Evolutionary conservation across 2,329 filamentous ascomycete genomes (phyloP), one percentile per base, ranked within the genome.

Genomic region (Nemania sp.): DNA sequence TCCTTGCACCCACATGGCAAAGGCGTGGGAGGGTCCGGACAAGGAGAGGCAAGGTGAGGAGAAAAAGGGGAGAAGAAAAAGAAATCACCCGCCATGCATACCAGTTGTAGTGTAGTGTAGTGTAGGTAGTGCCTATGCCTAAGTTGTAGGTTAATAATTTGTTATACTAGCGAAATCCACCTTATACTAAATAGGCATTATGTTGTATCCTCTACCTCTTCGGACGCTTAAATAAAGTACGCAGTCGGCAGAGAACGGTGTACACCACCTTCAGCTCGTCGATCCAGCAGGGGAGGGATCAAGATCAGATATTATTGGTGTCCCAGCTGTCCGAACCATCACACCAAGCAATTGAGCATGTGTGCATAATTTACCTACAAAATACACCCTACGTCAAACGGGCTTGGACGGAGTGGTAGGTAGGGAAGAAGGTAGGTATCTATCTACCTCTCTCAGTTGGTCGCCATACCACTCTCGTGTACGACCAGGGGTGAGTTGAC

Each of bases 1-100:
- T 63, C 61, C 60, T 46, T 63, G 54, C 34, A 32, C 49, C 59
- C 61, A 63, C 61, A 63, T 63, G 61, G 61, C 61, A 54, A 45
- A 57, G 57, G 35, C 54, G 50, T 60, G 53, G 60, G 55, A 55
- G 43, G 39, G 40, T 46, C 56, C 46, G 50, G 47, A 59, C 42
- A 59, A 43, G n/a, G 32, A 39, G 37, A 56, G 46, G 10, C 50
- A 29, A 54, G 49, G 50, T 48, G 50, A 54, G 50, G 45, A 21
- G 20, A 48, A 39, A 53, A 40, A 37, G 37, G 54, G 51, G 34
- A 7, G 40, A 42, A n/a, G 18, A 17, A 58, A 48, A 52, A 48
- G 35, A 51, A 48, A 39, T 34, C 25, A 29, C 15, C 49, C 18
- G 40, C 25, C 29, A 49, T 53, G 18, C 21, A 40, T 54, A 46